Evolutionary conservation across 108 stramenopile genomes (phyloP), one percentile per base, ranked within the genome.

Genomic region (Fistulifera pelliculosa): DNA sequence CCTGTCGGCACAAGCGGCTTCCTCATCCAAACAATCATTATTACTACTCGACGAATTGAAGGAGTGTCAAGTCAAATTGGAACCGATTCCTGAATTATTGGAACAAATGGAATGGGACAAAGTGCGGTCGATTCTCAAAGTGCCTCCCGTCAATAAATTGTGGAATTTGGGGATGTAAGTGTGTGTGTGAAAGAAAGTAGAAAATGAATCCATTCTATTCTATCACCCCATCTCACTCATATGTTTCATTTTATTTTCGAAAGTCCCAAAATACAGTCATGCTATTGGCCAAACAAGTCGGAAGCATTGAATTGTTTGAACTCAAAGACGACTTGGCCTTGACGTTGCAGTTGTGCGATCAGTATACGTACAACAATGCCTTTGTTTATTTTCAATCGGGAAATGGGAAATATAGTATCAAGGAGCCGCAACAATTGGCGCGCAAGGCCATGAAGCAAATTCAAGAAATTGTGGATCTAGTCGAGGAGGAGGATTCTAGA

Each of bases 281-380:
- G 0, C 76, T 80, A 44, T 42, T 88, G 41, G 86, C 80, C 21
- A 79, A 76, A 49, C 65, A 66, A 25, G 75, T 78, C 17, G 86
- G 76, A 10, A 59, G 83, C 24, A 47, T 80, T 11, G 79, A 79
- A 16, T 62, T 83, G 44, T 55, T 88, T 41, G 86, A 88, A 41
- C 19, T 83, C 17, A 81, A 79, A 58, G 82, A 88, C 51, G 86
- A 88, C 27, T 39, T 88, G 12, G 66, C 69, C 16, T 66, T 71
- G 43, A 70, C 63, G 40, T 41, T 88, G 11, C 86, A 88, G 44
- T 81, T 88, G 86, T 69, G 68, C 49, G 86, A 88, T 63, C 82
- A 88, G 60, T 56, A 76, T 19, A 68, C 79, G 18, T 88, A 87
- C 61, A 75, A 51, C 27, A 51, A 51, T 28, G 50, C n/a, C n/a